Percentiles rank a stretch among this genome's conserved stretches.
phyloP scores from a whole-genome alignment of 805 yeast genomes.

The Pichia thaimueangensis region DNA sequence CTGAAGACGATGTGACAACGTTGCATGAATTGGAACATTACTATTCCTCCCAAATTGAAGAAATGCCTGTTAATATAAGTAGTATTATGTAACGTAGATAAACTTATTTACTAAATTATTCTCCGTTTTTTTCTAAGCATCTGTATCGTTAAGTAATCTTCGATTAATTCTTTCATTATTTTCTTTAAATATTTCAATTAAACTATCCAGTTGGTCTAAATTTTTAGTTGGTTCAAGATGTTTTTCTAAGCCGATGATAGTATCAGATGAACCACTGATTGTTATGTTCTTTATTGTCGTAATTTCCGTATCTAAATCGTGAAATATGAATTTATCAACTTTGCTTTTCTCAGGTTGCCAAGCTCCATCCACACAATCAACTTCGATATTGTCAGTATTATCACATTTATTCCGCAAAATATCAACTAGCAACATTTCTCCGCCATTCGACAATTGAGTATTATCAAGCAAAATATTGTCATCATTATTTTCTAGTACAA shows the following conservation, averaged over 20 bases:
- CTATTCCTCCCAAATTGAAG: slow-evolving; percentile 84
- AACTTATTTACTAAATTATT: no score
- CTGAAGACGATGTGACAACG: slow-evolving; percentile 65
- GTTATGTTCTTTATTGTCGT: slow-evolving; percentile 3
- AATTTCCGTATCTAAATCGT: slow-evolving; percentile 6
- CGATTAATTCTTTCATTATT: slow-evolving; percentile 3
- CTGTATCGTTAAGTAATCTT: background rate
- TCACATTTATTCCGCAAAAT: background rate
- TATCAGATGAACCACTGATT: slow-evolving; percentile 4
- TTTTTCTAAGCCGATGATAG: background rate
- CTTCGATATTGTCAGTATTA: background rate
- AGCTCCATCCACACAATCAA: slow-evolving; percentile 9
- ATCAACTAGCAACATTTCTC: background rate
- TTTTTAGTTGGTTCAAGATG: background rate
- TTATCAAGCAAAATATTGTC: slow-evolving; percentile 5
- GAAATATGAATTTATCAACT: slow-evolving; percentile 11
- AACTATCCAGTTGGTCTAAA: background rate
- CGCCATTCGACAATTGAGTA: background rate
- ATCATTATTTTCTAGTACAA: background rate
- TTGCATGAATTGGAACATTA: slow-evolving; percentile 84
- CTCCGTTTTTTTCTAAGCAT: background rate
- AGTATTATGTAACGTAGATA: slow-evolving; percentile 19
- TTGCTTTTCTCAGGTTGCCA: slow-evolving; percentile 11
- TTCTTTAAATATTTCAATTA: slow-evolving; percentile 5
- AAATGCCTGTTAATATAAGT: slow-evolving; percentile 66